Evolutionary conservation across 805 yeast species (phyloP), one percentile per base, ranked within the genome.

Genomic region (Candida alai): DNA sequence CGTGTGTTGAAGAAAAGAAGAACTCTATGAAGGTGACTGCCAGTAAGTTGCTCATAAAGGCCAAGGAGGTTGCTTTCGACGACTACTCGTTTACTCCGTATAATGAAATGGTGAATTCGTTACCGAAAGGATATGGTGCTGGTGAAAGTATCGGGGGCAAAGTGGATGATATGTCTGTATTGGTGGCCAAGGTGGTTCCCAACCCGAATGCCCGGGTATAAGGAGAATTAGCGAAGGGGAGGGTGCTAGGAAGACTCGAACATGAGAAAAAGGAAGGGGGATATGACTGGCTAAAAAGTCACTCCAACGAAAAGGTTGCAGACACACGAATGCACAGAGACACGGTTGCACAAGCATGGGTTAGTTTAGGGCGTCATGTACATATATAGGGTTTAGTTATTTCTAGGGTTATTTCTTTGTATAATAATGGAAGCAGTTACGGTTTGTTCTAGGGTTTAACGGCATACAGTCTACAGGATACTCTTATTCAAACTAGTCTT

Each of bases 51-150:
- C 43, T 74, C 35, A 45, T 63, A 13, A 57, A 61, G 37, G 66
- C 76, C 6, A 74, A 73, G 43, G 68, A 57, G 28, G 62, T 71
- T 14, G 78, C 75, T 1, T 74, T 62, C 48, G 79, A 74, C 47
- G 75, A 66, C 42, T 69, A 65, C 44, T 70, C 75, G 10, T 71
- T 62, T 32, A 66, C 75, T 17, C 80, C 80, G 2, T 74, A 73
- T 41, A 73, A 72, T 38, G 77, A 69, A 42, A 68, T 60, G 48
- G 70, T 74, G 12, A 70, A 68, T 44, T 54, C 64, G 16, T 55
- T 70, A 31, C 65, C 71, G 7, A 43, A 41, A 10, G 44, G 47
- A 28, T 54, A 42, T 30, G 65, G 67, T 8, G 46, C 48, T 3
- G 35, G 31, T 29, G 35, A 50, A 15, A 68, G 69, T 34, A 53